Evolutionary conservation across 164 flowering plant genomes (phyloP), one percentile per base, ranked within the genome.

Genomic region (Dillenia turbinata): DNA sequence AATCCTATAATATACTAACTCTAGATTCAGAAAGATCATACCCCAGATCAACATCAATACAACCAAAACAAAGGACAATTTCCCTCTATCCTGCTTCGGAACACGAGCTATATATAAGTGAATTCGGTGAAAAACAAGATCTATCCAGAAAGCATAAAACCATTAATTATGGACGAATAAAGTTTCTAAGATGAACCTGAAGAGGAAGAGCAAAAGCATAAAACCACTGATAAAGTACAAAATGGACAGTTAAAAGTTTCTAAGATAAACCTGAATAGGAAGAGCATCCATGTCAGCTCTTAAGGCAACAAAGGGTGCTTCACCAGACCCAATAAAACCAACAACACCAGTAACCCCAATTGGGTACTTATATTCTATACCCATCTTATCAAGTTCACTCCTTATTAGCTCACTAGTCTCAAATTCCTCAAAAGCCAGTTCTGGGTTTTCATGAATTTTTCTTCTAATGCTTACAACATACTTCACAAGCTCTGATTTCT

Each of bases 231-330:
- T 33, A 4, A 33, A 33, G 5, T 33, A 33, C 40, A 4, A 33
- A 33, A 33, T 33, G 40, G 5, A 33, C 40, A 4, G 40, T 33
- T 33, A 5, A 33, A 33, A 33, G 12, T 16, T 53, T 51, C 2
- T 1, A 16, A 54, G 13, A 44, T 2, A 9, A 26, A 83, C 98
- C 97, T 90, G 97, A 65, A 93, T 85, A 0, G 96, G 97, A 13
- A 93, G 83, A 49, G 92, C 97, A 74, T 93, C 98, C 98, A 93
- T 93, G 57, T 93, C 98, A 16, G 97, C 97, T 54, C 97, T 76
- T 17, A 93, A 5, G 8, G 90, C 97, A 2, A 93, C 93, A 58
- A 85, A 85, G 1, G 97, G 97, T 8, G 92, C 88, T 8, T 65
- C 70, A 0, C 98, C 96, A 10, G 88, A 77, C 0, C 96, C 96